phyloP scores from a whole-genome alignment of 2,329 filamentous ascomycete species.

The Endothia cerciana region DNA sequence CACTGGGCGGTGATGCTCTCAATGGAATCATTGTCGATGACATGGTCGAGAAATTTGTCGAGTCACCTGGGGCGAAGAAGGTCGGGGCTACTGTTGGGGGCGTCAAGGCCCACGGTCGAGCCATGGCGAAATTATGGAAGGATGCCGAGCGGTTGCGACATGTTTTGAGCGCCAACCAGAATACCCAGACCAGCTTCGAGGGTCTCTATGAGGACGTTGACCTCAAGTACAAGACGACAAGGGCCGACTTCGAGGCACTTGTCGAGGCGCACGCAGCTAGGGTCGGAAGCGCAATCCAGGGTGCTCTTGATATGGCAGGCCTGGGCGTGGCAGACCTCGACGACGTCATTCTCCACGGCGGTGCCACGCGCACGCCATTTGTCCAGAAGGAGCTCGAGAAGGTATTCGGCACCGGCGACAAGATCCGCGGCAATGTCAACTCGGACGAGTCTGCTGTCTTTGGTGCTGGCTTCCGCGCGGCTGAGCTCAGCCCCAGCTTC shows the following conservation, averaged over 20 bases:
- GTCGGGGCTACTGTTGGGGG: slow-evolving; percentile 63
- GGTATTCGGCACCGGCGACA: slow-evolving; percentile 70
- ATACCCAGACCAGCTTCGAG: slow-evolving; percentile 81
- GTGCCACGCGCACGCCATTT: slow-evolving; percentile 87
- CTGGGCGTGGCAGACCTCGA: slow-evolving; percentile 77
- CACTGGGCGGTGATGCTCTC: slow-evolving; percentile 85
- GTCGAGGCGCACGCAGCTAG: slow-evolving; percentile 69
- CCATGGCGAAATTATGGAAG: slow-evolving; percentile 89
- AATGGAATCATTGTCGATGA: slow-evolving; percentile 89
- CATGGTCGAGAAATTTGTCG: slow-evolving; percentile 80
- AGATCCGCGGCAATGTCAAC: slow-evolving; percentile 93
- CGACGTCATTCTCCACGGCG: slow-evolving; percentile 91
- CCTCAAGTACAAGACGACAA: slow-evolving; percentile 87
- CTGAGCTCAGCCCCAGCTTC: slow-evolving; percentile 91
- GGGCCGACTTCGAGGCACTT: slow-evolving; percentile 80
- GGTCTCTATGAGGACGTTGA: slow-evolving; percentile 89
- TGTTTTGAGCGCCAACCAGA: slow-evolving; percentile 88
- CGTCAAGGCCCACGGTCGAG: slow-evolving; percentile 76
- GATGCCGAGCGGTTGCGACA: slow-evolving; percentile 87
- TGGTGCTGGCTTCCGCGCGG: slow-evolving; percentile 92
- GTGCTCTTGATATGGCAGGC: slow-evolving; percentile 74
- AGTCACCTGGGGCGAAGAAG: slow-evolving; percentile 69
- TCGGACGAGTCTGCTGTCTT: slow-evolving; percentile 96
- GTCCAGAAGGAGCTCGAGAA: slow-evolving; percentile 88
- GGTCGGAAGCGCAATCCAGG: slow-evolving; percentile 69